Evolutionary conservation across 306 rosid species (phyloP), one percentile per base, ranked within the genome.

Genomic region (Casuarina glauca): DNA sequence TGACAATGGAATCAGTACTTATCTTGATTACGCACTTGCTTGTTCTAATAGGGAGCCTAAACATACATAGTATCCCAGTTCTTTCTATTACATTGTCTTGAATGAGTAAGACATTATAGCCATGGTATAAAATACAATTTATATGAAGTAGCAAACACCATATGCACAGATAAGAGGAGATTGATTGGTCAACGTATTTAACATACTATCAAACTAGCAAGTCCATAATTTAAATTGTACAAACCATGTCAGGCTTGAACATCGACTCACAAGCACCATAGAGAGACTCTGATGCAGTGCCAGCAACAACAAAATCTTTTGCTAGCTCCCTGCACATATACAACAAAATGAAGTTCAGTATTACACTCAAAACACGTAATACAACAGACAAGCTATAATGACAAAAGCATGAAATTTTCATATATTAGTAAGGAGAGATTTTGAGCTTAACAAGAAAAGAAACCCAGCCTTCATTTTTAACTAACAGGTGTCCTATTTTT

Each of bases 231-330:
- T 38, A 73, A 67, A 74, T 53, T 0, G 70, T 46, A 91, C 93
- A 6, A 73, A 96, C 99, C 99, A 96, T 87, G 87, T 96, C 94
- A 74, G 97, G 94, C 86, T 87, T 96, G 83, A 90, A 96, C 99
- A 96, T 93, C 0, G 99, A 82, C 80, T 96, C 98, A 74, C 98
- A 96, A 87, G 98, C 99, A 88, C 99, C 99, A 89, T 96, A 91
- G 9, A 93, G 91, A 60, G 99, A 96, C 86, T 96, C 99, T 3
- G 99, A 93, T 45, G 99, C 99, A 82, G 91, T 81, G 45, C 99
- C 99, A 69, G 97, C 93, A 79, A 96, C 99, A 82, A 96, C 98
- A 74, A 96, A 96, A 80, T 96, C 99, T 57, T 96, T 96, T 3
- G 99, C 99, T 72, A 96, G 93, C 75, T 96, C 99, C 91, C 99